phyloP scores from a whole-genome alignment of 768 basidiomycete genomes.

The Macrolepiota fuliginosa region DNA sequence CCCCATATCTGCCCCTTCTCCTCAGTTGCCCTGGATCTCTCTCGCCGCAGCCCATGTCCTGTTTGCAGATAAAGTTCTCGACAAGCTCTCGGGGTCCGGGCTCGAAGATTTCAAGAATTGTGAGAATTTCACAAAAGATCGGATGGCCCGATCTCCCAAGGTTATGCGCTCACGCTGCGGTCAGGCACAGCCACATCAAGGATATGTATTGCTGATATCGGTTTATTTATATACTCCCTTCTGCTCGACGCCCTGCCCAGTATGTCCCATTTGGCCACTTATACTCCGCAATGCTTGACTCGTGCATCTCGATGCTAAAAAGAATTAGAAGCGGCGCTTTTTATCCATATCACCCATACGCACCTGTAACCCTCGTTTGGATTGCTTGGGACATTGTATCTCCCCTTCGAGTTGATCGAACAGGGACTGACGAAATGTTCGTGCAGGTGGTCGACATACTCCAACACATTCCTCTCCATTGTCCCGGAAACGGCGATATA shows the following conservation, averaged over 20 bases:
- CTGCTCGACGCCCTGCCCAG: slow-evolving; percentile 48
- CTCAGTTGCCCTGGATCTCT: not conserved
- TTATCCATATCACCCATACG: slow-evolving; percentile 14
- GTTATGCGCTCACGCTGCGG: not conserved
- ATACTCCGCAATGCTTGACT: slow-evolving; percentile 75
- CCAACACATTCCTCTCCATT: slow-evolving; percentile 93
- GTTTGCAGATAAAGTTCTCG: not conserved
- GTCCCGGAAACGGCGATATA: slow-evolving; percentile 89
- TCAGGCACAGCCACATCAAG: slow-evolving; percentile 12
- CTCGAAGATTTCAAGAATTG: not conserved
- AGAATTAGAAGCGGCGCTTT: not conserved
- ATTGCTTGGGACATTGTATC: slow-evolving; percentile 84
- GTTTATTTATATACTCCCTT: slow-evolving; percentile 12
- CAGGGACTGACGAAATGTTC: slow-evolving; percentile 91
- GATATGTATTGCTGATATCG: not conserved
- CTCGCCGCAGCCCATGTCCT: not conserved
- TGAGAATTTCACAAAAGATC: not conserved
- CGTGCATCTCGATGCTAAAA: slow-evolving; percentile 83
- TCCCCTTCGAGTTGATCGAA: slow-evolving; percentile 79
- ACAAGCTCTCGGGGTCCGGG: no score
- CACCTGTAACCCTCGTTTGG: slow-evolving; percentile 79
- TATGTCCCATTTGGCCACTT: slow-evolving; percentile 86
- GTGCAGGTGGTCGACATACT: slow-evolving; percentile 88
- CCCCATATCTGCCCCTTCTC: not conserved
- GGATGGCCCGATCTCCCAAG: slow-evolving; percentile 7